phyloP scores from a whole-genome alignment of 75 land plant genomes.

The Pinus albicaulis region DNA sequence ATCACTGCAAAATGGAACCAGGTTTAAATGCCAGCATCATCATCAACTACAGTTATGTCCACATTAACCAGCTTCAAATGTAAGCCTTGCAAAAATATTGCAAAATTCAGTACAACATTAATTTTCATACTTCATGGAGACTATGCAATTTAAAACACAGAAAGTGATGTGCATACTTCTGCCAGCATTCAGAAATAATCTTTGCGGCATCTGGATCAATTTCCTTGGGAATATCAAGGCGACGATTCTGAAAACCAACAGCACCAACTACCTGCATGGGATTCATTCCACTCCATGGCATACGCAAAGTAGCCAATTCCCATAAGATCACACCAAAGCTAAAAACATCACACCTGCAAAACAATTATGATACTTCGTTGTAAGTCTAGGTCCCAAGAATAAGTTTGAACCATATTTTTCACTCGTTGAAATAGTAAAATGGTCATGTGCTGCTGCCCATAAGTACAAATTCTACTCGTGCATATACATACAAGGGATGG shows the following conservation, averaged over 20 bases:
- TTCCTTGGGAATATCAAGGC: conserved; percentile 93
- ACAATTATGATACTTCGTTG: conserved; percentile 2
- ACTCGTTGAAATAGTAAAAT: neutral
- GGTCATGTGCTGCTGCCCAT: neutral
- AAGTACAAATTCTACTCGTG: neutral
- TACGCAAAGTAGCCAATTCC: conserved; percentile 95
- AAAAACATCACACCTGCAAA: conserved; percentile 70
- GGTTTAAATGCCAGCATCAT: neutral
- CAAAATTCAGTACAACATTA: neutral
- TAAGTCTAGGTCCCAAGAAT: neutral
- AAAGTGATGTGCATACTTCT: conserved; percentile 29
- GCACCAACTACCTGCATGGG: conserved; percentile 99
- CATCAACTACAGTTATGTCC: too few relatives aligned
- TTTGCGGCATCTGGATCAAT: conserved; percentile 85
- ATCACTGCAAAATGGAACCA: conserved; percentile 24
- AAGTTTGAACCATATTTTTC: neutral
- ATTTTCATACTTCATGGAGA: neutral
- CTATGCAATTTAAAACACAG: neutral
- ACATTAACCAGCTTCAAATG: neutral
- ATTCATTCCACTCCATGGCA: conserved; percentile 99
- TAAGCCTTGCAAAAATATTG: neutral
- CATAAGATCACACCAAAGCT: conserved; percentile 86
- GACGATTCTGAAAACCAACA: conserved; percentile 91
- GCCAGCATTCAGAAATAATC: conserved; percentile 95
- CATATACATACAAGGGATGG: neutral